Evolutionary conservation across 192 early-diverging fungal species (phyloP).

Genomic region (Chytriomyces hyalinus): DNA sequence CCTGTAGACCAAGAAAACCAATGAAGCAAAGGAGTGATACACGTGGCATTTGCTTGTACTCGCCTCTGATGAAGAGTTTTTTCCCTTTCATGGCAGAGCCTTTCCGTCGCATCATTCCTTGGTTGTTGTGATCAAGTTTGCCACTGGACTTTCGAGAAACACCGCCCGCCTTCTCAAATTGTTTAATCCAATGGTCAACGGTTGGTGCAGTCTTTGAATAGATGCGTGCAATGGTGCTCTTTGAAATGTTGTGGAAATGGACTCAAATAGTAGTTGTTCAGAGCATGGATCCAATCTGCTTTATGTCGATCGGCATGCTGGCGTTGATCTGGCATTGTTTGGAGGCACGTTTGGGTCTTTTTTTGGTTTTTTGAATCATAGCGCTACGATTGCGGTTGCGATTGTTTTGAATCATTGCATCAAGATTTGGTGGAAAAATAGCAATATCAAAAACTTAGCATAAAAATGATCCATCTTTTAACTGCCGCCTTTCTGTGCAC

Average conservation of each 20-base stretch:
- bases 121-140: conserved; percentile 1
- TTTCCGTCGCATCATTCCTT: conserved; percentile 9
- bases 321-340: background rate
- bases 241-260: background rate
- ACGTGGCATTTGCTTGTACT: conserved; percentile 20
- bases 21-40: conserved; percentile 34
- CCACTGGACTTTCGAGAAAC: background rate
- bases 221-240: background rate
- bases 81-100: conserved; percentile 26
- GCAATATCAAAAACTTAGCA: no score
- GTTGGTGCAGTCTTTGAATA: background rate
- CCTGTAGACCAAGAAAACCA: conserved; percentile 12
- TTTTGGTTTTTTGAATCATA: background rate
- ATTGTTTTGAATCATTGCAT: background rate
- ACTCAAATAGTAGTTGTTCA: background rate
- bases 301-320: background rate
- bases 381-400: background rate
- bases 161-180: background rate
- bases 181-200: background rate
- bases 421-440: background rate
- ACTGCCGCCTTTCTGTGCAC: no score
- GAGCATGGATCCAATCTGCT: background rate
- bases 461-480: no score
- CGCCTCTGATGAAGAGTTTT: conserved; percentile 12
- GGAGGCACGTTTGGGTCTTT: background rate